Conservation (phyloP, 2,329 filamentous ascomycete genomes). For the Phialemoniopsis sp. region DNA sequence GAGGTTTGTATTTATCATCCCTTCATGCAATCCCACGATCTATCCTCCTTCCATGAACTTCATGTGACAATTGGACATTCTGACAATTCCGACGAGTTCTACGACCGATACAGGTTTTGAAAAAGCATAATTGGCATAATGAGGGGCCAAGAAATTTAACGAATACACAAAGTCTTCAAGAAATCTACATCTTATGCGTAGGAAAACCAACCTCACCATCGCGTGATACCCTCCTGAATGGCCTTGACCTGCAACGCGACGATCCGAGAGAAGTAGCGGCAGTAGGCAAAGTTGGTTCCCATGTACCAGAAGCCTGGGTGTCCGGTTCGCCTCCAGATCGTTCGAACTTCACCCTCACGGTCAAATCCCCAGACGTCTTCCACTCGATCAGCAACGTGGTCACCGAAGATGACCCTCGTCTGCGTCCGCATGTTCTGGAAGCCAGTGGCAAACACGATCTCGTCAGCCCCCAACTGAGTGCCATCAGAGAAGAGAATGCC, state of each 20-base stretch:
- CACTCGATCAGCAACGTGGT: conserved; percentile 53
- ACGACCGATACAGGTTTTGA: no score
- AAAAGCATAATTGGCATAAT: no score
- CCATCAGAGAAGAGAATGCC: conserved; percentile 43
- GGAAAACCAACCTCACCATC: no score
- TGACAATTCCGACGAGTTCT: no score
- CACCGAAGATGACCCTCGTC: conserved; percentile 56
- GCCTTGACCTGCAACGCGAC: conserved; percentile 50
- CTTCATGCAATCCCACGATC: no score
- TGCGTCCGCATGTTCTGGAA: conserved; percentile 64
- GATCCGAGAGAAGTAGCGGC: conserved; percentile 53
- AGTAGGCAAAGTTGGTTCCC: conserved; percentile 59
- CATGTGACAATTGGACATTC: no score
- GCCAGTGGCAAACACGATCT: conserved; percentile 53
- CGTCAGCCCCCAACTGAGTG: conserved; percentile 44
- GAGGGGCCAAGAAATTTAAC: no score
- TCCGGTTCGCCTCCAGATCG: conserved; percentile 55
- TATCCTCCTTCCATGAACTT: no score
- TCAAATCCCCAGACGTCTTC: conserved; percentile 60
- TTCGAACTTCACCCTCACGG: conserved; percentile 47
- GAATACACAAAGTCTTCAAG: no score
- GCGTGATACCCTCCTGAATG: conserved; percentile 17
- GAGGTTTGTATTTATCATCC: no score
- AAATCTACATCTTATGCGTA: no score
- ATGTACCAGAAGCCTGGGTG: conserved; percentile 64